Evolutionary conservation across 1,284 basidiomycete species (phyloP).

Genomic region (Naganishia cerealis): DNA sequence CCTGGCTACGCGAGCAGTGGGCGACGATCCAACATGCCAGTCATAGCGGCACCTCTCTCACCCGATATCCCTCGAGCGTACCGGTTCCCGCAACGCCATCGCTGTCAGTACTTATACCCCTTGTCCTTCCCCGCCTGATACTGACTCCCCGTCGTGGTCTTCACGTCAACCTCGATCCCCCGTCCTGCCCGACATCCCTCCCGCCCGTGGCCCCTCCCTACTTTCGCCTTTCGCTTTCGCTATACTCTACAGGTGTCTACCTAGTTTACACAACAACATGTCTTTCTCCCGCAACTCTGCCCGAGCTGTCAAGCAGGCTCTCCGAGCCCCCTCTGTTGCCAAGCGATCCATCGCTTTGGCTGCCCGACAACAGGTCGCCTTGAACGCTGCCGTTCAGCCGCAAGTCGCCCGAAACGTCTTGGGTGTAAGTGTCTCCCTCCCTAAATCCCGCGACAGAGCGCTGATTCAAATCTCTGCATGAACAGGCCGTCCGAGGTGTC

Average conservation of each 20-base stretch:
- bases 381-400: slow-evolving; percentile 39
- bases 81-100: too few species aligned
- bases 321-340: slow-evolving; percentile 55
- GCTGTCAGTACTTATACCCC: slow-evolving; percentile 23
- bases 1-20: background rate
- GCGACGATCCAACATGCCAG: background rate
- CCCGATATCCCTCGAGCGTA: slow-evolving; percentile 1
- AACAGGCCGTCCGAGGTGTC: slow-evolving; percentile 66
- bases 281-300: slow-evolving; percentile 60
- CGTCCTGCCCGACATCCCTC: background rate
- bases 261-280: slow-evolving; percentile 25
- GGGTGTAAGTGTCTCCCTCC: slow-evolving; percentile 42
- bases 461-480: background rate
- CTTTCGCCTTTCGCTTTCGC: slow-evolving; percentile 26
- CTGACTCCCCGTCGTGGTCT: background rate
- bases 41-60: slow-evolving; percentile 9
- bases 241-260: slow-evolving; percentile 21
- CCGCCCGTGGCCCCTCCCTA: background rate
- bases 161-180: slow-evolving; percentile 18
- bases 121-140: background rate
- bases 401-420: slow-evolving; percentile 49
- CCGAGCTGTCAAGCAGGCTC: slow-evolving; percentile 57
- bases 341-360: slow-evolving; percentile 71
- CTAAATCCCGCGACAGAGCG: background rate
- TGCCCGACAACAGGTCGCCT: slow-evolving; percentile 59